These are phyloP conservation scores for Cicer judaicum DNA, from an alignment of 306 rosid genomes.

Conservation along the genomic window DNA sequence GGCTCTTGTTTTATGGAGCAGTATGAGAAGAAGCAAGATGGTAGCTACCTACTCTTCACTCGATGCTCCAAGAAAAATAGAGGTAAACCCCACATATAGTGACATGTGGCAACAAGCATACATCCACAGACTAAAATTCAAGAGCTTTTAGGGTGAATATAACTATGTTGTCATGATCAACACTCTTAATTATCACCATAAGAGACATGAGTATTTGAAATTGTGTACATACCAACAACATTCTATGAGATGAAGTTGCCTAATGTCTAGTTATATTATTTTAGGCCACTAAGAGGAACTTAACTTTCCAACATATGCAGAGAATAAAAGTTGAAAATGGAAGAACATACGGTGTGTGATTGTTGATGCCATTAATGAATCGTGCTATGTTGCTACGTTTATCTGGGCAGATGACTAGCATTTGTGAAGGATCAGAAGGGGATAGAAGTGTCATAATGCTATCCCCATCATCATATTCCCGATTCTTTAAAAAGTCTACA, in stretches of 20 bases:
- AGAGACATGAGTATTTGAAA: not conserved
- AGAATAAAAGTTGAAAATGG: conserved; percentile 6
- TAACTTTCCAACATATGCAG: not conserved
- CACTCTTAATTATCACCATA: not conserved
- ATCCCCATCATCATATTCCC: conserved; percentile 89
- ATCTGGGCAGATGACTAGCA: conserved; percentile 92
- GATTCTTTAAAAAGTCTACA: conserved; percentile 82
- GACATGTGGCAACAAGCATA: too few species aligned
- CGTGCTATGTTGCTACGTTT: conserved; percentile 88
- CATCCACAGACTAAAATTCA: not conserved
- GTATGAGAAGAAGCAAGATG: conserved; percentile 63
- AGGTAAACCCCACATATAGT: too few species aligned
- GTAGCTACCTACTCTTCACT: conserved; percentile 62
- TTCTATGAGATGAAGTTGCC: not conserved
- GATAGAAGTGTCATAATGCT: conserved; percentile 95
- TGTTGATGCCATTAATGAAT: conserved; percentile 90
- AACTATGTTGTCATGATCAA: not conserved
- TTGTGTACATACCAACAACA: not conserved
- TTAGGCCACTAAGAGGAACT: not conserved
- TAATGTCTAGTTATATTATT: not conserved
- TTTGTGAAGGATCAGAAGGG: conserved; percentile 68
- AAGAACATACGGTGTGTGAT: conserved; percentile 77
- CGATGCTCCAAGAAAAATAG: conserved; percentile 53
- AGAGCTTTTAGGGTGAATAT: not conserved
- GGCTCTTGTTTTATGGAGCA: conserved; percentile 59